Percentiles rank a stretch among this genome's conserved stretches.
These are phyloP conservation scores for Podaxis carcinomalis DNA, from an alignment of 768 basidiomycete genomes.

Conservation along the genomic window DNA sequence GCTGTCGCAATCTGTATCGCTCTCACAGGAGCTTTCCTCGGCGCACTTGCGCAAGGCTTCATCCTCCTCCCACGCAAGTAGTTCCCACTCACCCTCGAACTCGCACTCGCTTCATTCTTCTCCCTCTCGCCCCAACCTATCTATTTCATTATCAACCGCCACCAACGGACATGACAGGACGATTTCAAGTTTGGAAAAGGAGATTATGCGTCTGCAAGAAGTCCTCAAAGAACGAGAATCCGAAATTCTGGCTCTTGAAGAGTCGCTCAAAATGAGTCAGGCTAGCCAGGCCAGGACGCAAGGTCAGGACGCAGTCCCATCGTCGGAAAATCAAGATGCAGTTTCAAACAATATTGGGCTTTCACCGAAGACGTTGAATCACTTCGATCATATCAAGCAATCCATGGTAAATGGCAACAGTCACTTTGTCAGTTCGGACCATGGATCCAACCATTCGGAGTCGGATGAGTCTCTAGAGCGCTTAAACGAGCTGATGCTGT, in stretches of 20 bases:
- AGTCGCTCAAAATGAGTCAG: slow-evolving; percentile 37
- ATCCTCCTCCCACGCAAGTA: slow-evolving; percentile 71
- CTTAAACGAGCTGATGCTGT: slow-evolving; percentile 93
- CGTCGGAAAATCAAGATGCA: slow-evolving; percentile 22
- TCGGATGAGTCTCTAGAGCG: slow-evolving; percentile 76
- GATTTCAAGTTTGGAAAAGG: slow-evolving; percentile 81
- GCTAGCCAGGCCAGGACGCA: slow-evolving; percentile 17
- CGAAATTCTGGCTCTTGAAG: slow-evolving; percentile 81
- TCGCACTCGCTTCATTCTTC: slow-evolving; percentile 53
- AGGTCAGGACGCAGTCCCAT: not conserved
- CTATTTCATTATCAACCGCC: slow-evolving; percentile 43
- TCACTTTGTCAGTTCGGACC: slow-evolving; percentile 29
- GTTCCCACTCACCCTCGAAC: slow-evolving; percentile 54
- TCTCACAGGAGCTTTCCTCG: slow-evolving; percentile 95
- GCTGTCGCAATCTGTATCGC: slow-evolving; percentile 90
- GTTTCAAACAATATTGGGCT: slow-evolving; percentile 32
- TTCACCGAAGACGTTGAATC: slow-evolving; percentile 68
- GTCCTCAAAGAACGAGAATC: slow-evolving; percentile 87
- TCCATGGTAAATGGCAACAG: slow-evolving; percentile 53
- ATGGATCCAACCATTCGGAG: slow-evolving; percentile 32
- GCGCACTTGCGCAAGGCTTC: slow-evolving; percentile 82
- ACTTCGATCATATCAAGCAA: slow-evolving; percentile 70
- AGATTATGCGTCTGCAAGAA: slow-evolving; percentile 93
- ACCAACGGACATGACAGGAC: slow-evolving; percentile 60
- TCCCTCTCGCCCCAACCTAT: slow-evolving; percentile 46